Evolutionary conservation across 805 yeast genomes (phyloP).

Genomic region (Kuraishia cidri): DNA sequence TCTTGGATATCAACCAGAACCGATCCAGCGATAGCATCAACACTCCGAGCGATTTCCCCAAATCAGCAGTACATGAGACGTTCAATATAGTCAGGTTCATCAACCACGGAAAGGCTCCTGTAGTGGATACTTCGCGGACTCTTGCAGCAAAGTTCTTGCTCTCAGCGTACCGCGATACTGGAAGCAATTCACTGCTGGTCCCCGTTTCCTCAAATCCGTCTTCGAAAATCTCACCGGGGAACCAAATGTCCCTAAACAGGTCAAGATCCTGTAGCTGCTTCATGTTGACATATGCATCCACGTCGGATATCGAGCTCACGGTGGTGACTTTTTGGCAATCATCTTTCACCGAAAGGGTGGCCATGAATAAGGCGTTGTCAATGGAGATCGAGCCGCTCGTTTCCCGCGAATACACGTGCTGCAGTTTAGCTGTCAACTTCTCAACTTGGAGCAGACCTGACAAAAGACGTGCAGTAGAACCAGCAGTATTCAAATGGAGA

Average conservation of each 20-base stretch:
- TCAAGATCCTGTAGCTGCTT: constrained; percentile 85
- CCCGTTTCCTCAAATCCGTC: constrained; percentile 8
- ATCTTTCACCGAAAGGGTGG: constrained; percentile 33
- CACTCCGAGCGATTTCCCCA: constrained; percentile 80
- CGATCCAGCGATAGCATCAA: constrained; percentile 44
- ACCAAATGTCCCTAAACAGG: constrained; percentile 78
- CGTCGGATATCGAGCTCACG: constrained; percentile 38
- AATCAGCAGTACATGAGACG: constrained; percentile 50
- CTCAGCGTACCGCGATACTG: too few species aligned
- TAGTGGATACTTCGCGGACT: constrained; percentile 48
- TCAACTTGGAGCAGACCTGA: constrained; percentile 31
- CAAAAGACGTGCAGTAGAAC: constrained; percentile 16
- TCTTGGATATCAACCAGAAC: constrained; percentile 63
- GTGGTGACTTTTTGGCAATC: constrained; percentile 13
- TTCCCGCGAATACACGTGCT: constrained; percentile 87
- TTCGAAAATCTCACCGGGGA: constrained; percentile 33
- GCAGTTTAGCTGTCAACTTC: constrained; percentile 63
- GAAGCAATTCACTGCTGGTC: constrained; percentile 2
- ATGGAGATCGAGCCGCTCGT: constrained; percentile 63
- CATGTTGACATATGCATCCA: constrained; percentile 58
- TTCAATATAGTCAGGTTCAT: constrained; percentile 47
- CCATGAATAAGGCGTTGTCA: constrained; percentile 35
- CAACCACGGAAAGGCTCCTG: constrained; percentile 70
- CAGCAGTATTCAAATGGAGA: constrained; percentile 45
- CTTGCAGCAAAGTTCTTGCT: constrained; percentile 30